phyloP scores from a whole-genome alignment of 108 stramenopile genomes.

The Nitzschia palea region DNA sequence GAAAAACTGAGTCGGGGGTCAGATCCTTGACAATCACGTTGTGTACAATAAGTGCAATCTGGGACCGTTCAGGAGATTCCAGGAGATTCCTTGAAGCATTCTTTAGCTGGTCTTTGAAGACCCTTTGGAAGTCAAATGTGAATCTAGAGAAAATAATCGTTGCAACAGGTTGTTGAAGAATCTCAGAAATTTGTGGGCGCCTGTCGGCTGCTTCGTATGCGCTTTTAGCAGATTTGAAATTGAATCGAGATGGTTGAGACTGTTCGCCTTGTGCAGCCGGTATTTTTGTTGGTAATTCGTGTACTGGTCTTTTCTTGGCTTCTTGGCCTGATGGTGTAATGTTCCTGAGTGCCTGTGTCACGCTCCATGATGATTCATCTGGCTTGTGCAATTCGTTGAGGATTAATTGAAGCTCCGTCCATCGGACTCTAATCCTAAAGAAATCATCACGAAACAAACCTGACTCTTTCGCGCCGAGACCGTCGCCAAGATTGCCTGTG shows the following conservation, averaged over 20 bases:
- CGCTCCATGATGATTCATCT: not conserved
- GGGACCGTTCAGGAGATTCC: conserved; percentile 60
- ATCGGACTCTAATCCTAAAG: conserved; percentile 70
- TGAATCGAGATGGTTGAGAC: too few relatives aligned
- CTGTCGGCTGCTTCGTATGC: not conserved
- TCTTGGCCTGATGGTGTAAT: not conserved
- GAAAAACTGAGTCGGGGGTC: conserved; percentile 56
- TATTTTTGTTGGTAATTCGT: not conserved
- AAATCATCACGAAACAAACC: conserved; percentile 60
- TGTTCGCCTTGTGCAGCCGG: too few relatives aligned
- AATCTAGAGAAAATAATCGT: conserved; percentile 64
- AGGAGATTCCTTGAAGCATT: not conserved
- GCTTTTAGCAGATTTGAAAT: not conserved
- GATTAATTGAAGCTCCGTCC: conserved; percentile 75
- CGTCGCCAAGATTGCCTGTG: conserved; percentile 19
- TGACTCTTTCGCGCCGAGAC: conserved; percentile 11
- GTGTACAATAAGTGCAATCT: conserved; percentile 76
- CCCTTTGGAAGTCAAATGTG: conserved; percentile 81
- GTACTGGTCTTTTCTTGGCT: not conserved
- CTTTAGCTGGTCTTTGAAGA: conserved; percentile 63
- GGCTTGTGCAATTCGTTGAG: conserved; percentile 44
- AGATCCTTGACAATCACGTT: conserved; percentile 68
- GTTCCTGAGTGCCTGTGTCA: not conserved
- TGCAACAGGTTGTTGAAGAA: conserved; percentile 32
- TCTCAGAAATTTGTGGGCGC: not conserved